Base-by-base conservation (phyloP, 176 grass and related monocot species). In the Lolium rigidum region DNA sequence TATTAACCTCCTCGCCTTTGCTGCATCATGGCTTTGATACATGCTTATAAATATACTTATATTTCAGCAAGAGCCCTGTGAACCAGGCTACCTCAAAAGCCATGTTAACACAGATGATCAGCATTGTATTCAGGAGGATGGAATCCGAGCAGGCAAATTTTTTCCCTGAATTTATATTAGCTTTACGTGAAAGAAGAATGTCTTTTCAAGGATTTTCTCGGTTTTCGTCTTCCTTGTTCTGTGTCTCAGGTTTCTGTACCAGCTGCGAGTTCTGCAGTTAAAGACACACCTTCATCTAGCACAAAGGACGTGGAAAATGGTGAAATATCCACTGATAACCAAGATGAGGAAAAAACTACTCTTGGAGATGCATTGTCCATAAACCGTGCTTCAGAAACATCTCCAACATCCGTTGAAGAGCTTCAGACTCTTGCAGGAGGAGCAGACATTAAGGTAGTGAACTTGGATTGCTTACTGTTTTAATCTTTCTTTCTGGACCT, bases 51-150 rank as follows among this genome's bases (percentile, higher is more conserved):
- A 90, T 63, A 63, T 86, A 39, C 85, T 86, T 58, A 54, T 70
- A 74, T 92, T 83, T 79, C 77, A 99, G 97, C 88, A 99, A 99
- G 92, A 99, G 94, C 81, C 92, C 92, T 88, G 88, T 99, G 74
- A 99, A 99, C 85, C 97, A 96, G 87, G 97, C 88, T 81, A 99
- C 97, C n/a, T 96, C 97, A 77, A 99, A 99, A 87, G 97, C 97
- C 61, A 99, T 99, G 97, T 87, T 99, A 81, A 97, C 97, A 84
- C 97, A 99, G 87, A 99, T 99, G 92, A 99, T 99, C 76, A 99
- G 90, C 82, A 99, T 99, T 85, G 87, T 99, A 63, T 99, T 99
- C 80, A 92, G 94, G 79, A 83, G 97, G 82, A 99, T 99, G 97
- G 94, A 97, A 68, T 92, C 83, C 12, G 97, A 99, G 85, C 90